Evolutionary conservation across 768 basidiomycete species (phyloP).

Genomic region (Leccinum disarticulatum): DNA sequence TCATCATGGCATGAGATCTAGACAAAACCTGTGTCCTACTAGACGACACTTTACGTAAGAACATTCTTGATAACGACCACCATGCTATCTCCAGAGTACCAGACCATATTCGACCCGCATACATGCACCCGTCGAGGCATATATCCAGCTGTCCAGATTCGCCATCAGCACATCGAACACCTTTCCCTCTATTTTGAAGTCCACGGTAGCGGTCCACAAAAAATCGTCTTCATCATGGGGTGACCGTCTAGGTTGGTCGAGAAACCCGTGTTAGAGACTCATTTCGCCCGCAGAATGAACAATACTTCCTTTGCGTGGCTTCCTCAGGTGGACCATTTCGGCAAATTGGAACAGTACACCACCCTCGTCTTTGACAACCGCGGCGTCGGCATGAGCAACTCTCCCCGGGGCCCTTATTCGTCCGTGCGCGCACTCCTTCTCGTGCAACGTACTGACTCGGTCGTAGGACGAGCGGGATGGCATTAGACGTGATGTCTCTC

Average conservation of each 20-base stretch:
- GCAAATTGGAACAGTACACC: slow-evolving; percentile 50
- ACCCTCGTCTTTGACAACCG: slow-evolving; percentile 82
- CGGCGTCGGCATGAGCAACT: slow-evolving; percentile 74
- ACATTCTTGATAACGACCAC: background rate
- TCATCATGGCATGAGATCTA: too few species aligned
- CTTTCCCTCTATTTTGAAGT: slow-evolving; percentile 81
- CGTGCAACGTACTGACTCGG: background rate
- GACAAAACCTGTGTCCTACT: too few species aligned
- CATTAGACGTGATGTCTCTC: slow-evolving; percentile 65
- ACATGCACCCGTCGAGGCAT: slow-evolving; percentile 71
- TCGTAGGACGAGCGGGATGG: slow-evolving; percentile 71
- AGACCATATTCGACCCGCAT: slow-evolving; percentile 54
- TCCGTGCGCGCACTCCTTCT: slow-evolving; percentile 33
- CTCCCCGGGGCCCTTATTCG: slow-evolving; percentile 77
- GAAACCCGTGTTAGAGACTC: background rate
- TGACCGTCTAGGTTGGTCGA: slow-evolving; percentile 11
- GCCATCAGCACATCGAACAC: slow-evolving; percentile 51
- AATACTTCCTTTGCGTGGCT: slow-evolving; percentile 63
- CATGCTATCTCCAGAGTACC: slow-evolving; percentile 21
- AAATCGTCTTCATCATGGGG: slow-evolving; percentile 81
- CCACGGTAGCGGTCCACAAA: slow-evolving; percentile 65
- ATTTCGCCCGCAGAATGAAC: slow-evolving; percentile 48
- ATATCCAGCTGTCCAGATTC: slow-evolving; percentile 65
- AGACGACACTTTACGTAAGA: background rate
- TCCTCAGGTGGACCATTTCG: slow-evolving; percentile 65